These are phyloP conservation scores for Fagopyrum esculentum DNA, from an alignment of 148 eudicot species.

Conservation along the genomic window DNA sequence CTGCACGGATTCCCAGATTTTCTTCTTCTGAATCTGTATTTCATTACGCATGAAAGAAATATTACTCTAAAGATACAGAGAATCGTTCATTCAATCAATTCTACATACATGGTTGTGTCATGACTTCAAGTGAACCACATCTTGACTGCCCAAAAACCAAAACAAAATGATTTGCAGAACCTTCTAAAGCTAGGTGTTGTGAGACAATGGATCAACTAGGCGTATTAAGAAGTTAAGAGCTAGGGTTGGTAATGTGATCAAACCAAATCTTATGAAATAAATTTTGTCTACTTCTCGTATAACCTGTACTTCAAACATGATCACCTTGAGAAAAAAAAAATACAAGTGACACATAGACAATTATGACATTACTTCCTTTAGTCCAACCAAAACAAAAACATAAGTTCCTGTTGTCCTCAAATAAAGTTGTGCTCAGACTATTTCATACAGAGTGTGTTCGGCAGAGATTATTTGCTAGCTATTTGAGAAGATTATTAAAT, in stretches of 20 bases:
- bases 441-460: background rate
- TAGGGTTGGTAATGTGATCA: no score
- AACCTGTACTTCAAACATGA: background rate
- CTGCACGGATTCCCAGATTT: constrained; percentile 86
- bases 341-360: background rate
- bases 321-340: background rate
- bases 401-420: background rate
- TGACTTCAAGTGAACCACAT: background rate
- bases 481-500: no score
- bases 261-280: no score
- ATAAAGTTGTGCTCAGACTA: background rate
- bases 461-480: no score
- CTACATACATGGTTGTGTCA: background rate
- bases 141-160: background rate
- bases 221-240: no score
- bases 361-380: background rate
- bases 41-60: background rate
- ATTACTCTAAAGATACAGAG: background rate
- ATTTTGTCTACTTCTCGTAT: no score
- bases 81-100: background rate
- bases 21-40: constrained; percentile 88
- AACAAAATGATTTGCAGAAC: background rate
- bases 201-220: no score
- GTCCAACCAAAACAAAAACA: no score
- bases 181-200: no score